These are phyloP conservation scores for Yarrowia sp. DNA, from an alignment of 805 yeast species.

Conservation along the genomic window DNA sequence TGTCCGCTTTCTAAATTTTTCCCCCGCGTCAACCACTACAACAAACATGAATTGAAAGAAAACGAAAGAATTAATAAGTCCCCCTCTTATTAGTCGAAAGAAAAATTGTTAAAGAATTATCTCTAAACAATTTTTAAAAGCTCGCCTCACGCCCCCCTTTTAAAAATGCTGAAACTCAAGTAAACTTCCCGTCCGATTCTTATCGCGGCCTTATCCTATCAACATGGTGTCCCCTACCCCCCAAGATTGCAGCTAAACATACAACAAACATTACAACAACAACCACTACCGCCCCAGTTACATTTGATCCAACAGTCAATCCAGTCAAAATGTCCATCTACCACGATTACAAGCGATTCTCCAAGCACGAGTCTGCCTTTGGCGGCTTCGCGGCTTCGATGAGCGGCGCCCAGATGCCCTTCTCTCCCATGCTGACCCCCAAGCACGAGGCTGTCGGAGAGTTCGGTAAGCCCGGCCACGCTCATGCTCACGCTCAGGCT, in stretches of 20 bases:
- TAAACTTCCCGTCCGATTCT: conserved; percentile 17
- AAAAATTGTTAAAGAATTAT: conserved; percentile 25
- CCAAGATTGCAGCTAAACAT: background rate
- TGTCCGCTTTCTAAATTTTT: conserved; percentile 28
- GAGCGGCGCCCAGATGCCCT: conserved; percentile 10
- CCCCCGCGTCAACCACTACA: conserved; percentile 8
- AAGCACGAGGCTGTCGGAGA: conserved; percentile 23
- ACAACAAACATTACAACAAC: conserved; percentile 11
- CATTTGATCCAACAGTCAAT: conserved; percentile 10
- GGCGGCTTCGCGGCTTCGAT: conserved; percentile 32
- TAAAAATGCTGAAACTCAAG: conserved; percentile 25
- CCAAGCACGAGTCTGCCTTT: conserved; percentile 35
- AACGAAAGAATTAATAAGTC: conserved; percentile 23
- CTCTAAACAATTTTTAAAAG: conserved; percentile 26
- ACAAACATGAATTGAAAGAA: conserved; percentile 19
- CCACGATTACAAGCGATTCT: conserved; percentile 25
- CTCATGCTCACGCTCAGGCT: background rate
- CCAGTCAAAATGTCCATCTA: conserved; percentile 23
- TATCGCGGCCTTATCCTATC: conserved; percentile 20
- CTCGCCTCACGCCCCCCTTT: conserved; percentile 27
- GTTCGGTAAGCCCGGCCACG: conserved; percentile 17
- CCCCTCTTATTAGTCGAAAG: conserved; percentile 27
- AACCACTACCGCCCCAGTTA: background rate
- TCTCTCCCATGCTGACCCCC: conserved; percentile 28
- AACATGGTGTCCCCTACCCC: conserved; percentile 8